Conservation (phyloP, 305 asterid genomes). For the Rubia peregrina region DNA sequence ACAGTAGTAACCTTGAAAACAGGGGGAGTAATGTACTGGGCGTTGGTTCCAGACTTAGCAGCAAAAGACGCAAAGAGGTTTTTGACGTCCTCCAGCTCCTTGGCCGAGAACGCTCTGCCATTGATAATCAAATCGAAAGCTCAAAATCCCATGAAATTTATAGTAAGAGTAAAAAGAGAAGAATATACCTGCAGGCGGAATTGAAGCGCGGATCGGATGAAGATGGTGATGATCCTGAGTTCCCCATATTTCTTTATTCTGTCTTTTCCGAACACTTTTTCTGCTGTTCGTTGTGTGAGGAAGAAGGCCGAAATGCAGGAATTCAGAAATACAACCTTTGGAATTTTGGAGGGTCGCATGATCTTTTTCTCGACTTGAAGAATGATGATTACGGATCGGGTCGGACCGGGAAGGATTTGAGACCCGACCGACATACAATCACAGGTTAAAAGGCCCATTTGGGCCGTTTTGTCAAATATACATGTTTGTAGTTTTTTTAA, state of each 20-base stretch:
- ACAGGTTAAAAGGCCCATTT: not conserved
- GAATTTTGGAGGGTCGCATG: not conserved
- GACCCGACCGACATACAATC: conserved; percentile 1
- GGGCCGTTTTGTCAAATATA: no score
- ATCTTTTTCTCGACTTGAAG: not conserved
- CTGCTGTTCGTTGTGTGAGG: not conserved
- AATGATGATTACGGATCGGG: not conserved
- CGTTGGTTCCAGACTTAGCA: conserved; percentile 47
- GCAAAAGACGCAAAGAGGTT: conserved; percentile 66
- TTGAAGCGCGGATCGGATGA: conserved; percentile 27
- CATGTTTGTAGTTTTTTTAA: no score
- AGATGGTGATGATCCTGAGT: conserved; percentile 19
- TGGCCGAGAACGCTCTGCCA: conserved; percentile 62
- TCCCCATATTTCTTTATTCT: conserved; percentile 18
- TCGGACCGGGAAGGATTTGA: not conserved
- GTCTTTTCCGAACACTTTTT: not conserved
- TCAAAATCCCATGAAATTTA: not conserved
- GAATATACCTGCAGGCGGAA: conserved; percentile 24
- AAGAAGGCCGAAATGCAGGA: not conserved
- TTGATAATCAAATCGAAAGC: not conserved
- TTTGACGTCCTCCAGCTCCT: conserved; percentile 57
- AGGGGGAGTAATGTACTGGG: conserved; percentile 40
- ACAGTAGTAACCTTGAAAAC: conserved; percentile 57
- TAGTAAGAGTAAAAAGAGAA: not conserved
- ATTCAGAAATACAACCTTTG: conserved; percentile 3